Evolutionary conservation across 2,329 filamentous ascomycete species (phyloP).

Genomic region (Colletotrichum melonis): DNA sequence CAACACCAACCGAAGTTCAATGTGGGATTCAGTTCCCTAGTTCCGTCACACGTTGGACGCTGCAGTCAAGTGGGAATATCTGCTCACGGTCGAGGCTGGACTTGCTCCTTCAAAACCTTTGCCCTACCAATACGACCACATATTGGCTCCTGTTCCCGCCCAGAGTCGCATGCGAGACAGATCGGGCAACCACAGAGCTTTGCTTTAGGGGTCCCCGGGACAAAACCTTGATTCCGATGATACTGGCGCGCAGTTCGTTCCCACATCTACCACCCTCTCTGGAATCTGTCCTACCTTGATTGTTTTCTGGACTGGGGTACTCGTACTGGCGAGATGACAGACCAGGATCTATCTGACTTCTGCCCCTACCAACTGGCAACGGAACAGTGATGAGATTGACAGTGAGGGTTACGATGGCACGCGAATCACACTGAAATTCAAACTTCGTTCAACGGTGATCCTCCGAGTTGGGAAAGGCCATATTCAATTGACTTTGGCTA

Average conservation of each 20-base stretch:
- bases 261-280: neutral
- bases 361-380: neutral
- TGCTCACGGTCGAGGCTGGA: neutral
- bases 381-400: neutral
- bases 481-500: neutral
- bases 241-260: constrained; percentile 3
- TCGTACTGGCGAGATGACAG: constrained; percentile 3
- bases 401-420: neutral
- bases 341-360: constrained; percentile 6
- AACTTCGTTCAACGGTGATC: neutral
- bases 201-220: neutral
- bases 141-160: neutral
- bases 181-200: neutral
- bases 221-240: neutral
- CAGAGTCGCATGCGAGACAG: neutral
- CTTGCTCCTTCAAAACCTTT: neutral
- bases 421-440: too few relatives aligned
- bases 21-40: neutral
- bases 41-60: constrained; percentile 17
- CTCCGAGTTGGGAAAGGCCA: neutral
- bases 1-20: neutral
- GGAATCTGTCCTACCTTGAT: neutral
- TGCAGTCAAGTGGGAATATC: constrained; percentile 22
- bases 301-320: neutral
- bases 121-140: neutral